Evolutionary conservation across 805 yeast genomes (phyloP), one percentile per base, ranked within the genome.

Genomic region (Naumovozyma baii): DNA sequence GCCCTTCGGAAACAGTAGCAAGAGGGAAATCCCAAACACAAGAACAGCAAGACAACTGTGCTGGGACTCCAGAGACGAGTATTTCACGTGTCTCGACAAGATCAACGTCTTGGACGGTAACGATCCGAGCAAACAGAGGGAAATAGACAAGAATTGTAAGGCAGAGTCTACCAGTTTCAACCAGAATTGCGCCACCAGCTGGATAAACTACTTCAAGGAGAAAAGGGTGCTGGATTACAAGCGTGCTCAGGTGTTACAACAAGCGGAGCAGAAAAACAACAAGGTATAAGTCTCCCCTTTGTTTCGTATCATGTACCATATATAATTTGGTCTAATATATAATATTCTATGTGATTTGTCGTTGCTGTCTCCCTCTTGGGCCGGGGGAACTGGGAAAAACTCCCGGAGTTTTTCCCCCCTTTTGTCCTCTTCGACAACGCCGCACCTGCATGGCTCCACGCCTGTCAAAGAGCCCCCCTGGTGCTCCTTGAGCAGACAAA

Each of bases 181-280:
- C 43, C 59, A 68, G n/a, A 76, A 78, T 49, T 88, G 97, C 62
- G 86, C 84, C 8, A 76, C 78, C 12, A 76, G 87, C 39, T 88
- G 97, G 97, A 86, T 76, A 45, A 70, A 80, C 44, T 87, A 88
- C 59, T 88, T 90, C 68, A 90, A 87, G 57, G 90, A 86, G 61
- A 88, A 87, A 61, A 74, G 96, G 50, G 81, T 78, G 31, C 80
- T 77, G 43, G 95, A 86, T 50, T 64, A 76, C 45, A 75, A 37
- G 12, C 36, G 32, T 22, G 12, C 18, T n/a, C 19, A 14, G 15
- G 15, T 13, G 31, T 29, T 22, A 22, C 7, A 7, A 22, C 9
- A 22, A 22, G 10, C 26, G 26, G 7, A 10, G 26, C 7, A 12
- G n/a, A 36, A 28, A 13, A 30, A 17, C 18, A 29, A 36, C 33